Evolutionary conservation across 352 stramenopile species (phyloP).

Genomic region (Pythium phragmiticola): DNA sequence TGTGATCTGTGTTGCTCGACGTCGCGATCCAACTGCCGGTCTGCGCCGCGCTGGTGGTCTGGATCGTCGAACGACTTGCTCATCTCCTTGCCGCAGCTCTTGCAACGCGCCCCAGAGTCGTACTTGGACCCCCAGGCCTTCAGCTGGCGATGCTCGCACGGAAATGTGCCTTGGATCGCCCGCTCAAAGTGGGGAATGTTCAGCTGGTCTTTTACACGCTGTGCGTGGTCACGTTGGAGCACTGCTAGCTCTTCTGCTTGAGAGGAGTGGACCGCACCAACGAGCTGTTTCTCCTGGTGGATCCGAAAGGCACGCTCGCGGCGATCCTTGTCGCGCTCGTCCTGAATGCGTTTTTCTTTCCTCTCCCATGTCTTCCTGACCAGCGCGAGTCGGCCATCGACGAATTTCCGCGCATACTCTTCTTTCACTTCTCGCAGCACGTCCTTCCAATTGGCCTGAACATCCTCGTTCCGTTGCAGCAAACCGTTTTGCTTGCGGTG

Average conservation of each 20-base stretch:
- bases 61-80: constrained; percentile 52
- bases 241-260: constrained; percentile 36
- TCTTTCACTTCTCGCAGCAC: constrained; percentile 47
- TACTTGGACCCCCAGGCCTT: constrained; percentile 76
- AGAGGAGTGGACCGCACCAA: constrained; percentile 34
- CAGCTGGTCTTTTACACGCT: constrained; percentile 34
- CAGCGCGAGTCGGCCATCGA: constrained; percentile 52
- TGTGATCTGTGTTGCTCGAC: constrained; percentile 50
- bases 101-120: constrained; percentile 50
- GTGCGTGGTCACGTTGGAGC: constrained; percentile 35
- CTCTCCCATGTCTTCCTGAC: constrained; percentile 72
- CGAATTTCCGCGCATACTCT: constrained; percentile 51
- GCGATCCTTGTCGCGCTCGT: constrained; percentile 43
- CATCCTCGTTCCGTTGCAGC: background rate
- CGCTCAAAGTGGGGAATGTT: constrained; percentile 58
- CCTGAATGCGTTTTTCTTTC: constrained; percentile 48
- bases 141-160: constrained; percentile 52
- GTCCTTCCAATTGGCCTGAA: constrained; percentile 13
- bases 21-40: constrained; percentile 51
- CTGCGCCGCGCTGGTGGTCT: constrained; percentile 41
- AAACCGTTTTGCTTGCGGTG: constrained; percentile 42
- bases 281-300: constrained; percentile 44
- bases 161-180: constrained; percentile 39
- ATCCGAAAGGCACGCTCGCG: constrained; percentile 52
- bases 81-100: constrained; percentile 72